Evolutionary conservation across 768 basidiomycete species (phyloP).

Genomic region (Boletus reticuloceps): DNA sequence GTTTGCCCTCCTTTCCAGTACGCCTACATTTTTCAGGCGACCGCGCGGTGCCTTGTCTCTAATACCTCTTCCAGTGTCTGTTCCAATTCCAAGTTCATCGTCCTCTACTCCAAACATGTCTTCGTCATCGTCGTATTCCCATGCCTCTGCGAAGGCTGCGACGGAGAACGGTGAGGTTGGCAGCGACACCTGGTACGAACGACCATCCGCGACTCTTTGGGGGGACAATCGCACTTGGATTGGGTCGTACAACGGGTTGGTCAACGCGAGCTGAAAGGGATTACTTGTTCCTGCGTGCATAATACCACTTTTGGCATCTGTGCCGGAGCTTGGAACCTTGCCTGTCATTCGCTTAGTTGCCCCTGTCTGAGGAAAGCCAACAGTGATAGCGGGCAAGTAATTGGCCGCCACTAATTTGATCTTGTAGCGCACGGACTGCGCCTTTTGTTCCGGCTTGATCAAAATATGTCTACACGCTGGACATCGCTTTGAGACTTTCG

Average conservation of each 20-base stretch:
- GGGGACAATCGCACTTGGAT: conserved; percentile 89
- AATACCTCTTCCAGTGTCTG: conserved; percentile 36
- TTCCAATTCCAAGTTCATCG: conserved; percentile 33
- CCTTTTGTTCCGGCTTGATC: conserved; percentile 97
- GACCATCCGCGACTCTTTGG: conserved; percentile 50
- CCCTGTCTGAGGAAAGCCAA: conserved; percentile 61
- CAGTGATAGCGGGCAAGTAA: conserved; percentile 85
- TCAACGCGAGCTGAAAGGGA: conserved; percentile 85
- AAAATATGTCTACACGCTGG: conserved; percentile 92
- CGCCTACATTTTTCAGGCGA: conserved; percentile 62
- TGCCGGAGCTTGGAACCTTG: conserved; percentile 35
- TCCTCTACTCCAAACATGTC: conserved; percentile 63
- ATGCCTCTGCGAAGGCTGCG: conserved; percentile 91
- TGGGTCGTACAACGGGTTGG: conserved; percentile 94
- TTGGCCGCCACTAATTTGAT: conserved; percentile 96
- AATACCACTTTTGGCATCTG: conserved; percentile 37
- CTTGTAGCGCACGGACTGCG: conserved; percentile 91
- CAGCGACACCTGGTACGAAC: conserved; percentile 69
- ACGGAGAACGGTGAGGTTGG: conserved; percentile 79
- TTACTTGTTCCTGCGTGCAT: conserved; percentile 79
- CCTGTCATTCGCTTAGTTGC: conserved; percentile 34
- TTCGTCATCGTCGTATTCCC: conserved; percentile 97
- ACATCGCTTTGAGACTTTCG: conserved; percentile 95
- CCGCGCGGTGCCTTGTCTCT: conserved; percentile 47
- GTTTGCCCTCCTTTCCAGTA: conserved; percentile 89